Evolutionary conservation across 2,329 filamentous ascomycete genomes (phyloP), one percentile per base, ranked within the genome.

Genomic region (Alternaria solani): DNA sequence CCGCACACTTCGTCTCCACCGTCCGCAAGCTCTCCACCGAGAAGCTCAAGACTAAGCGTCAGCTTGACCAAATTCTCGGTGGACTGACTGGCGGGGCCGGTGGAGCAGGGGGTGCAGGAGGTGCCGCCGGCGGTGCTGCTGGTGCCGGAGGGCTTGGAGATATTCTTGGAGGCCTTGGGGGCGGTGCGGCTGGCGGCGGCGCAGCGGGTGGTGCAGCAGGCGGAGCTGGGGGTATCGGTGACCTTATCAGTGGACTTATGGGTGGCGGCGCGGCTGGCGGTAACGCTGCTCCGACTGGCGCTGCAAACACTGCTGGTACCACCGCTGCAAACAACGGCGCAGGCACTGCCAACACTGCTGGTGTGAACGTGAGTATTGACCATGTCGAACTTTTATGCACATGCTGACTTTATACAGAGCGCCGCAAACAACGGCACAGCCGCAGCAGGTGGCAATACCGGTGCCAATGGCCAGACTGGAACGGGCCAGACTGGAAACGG

Each of bases 1-100:
- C 73, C 3, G 66, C 71, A 26, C 69, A 72, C 48, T 72, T 68
- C 38, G 61, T 70, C 28, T 56, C 65, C 25, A 64, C 67, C 1
- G 57, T 72, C 23, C 69, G 69, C 18, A 55, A 65, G 42, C 63
- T 72, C 4, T 63, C 64, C 4, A 38, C 53, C 42, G 71, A 74
- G 57, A 71, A 72, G 57, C 28, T 65, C 12, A 57, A 53, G 38
- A 65, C 32, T 20, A 49, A 49, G 46, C 46, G 46, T 36, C 46
- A 49, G 23, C 46, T 49, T 36, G 46, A 49, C 16, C 46, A 49
- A 36, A 20, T 49, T 7, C 46, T 49, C 32, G 32, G 30, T 18
- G 46, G 46, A 36, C 26, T 49, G 46, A 49, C 44, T 39, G 58
- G 57, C 0, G 53, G 55, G 18, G 61, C 51, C n/a, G 59, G 41